Percentiles rank a stretch among this genome's conserved stretches.
phyloP scores from a whole-genome alignment of 805 yeast species.

The Candida coquimbonensis region DNA sequence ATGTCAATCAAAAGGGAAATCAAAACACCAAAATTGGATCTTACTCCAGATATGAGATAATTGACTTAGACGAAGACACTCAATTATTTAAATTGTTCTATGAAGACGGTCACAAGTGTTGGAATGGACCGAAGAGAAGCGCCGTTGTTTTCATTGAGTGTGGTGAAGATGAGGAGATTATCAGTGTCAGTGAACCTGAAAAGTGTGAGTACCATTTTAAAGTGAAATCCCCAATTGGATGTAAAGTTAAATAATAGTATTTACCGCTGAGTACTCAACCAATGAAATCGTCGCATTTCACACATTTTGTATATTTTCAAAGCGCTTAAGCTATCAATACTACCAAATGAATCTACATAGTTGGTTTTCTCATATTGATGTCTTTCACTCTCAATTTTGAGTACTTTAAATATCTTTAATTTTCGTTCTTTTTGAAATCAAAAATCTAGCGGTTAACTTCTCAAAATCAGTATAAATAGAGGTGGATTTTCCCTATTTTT shows the following conservation, averaged over 20 bases:
- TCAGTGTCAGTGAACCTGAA: slow-evolving; percentile 81
- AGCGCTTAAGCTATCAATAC: not conserved
- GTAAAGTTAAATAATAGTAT: slow-evolving; percentile 14
- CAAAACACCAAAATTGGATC: slow-evolving; percentile 47
- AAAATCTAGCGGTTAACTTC: not conserved
- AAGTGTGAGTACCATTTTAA: slow-evolving; percentile 71
- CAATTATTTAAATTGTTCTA: slow-evolving; percentile 35
- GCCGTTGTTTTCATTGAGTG: slow-evolving; percentile 61
- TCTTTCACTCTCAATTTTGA: not conserved
- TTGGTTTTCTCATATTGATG: not conserved
- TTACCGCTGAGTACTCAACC: not conserved
- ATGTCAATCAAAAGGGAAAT: slow-evolving; percentile 48
- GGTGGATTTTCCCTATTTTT: not conserved
- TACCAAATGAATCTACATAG: not conserved
- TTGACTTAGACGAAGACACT: slow-evolving; percentile 25
- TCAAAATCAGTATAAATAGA: not conserved
- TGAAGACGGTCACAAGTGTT: slow-evolving; percentile 69
- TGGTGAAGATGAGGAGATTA: slow-evolving; percentile 47
- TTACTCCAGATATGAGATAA: slow-evolving; percentile 21
- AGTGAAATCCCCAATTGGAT: slow-evolving; percentile 35
- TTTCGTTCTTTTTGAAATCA: too few relatives aligned
- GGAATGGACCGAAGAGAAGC: slow-evolving; percentile 89
- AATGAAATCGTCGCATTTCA: too few relatives aligned
- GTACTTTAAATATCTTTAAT: not conserved
- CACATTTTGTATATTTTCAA: too few relatives aligned